Base-by-base conservation (phyloP, 2,329 filamentous ascomycete species). In the Pseudocercospora macadamiae region DNA sequence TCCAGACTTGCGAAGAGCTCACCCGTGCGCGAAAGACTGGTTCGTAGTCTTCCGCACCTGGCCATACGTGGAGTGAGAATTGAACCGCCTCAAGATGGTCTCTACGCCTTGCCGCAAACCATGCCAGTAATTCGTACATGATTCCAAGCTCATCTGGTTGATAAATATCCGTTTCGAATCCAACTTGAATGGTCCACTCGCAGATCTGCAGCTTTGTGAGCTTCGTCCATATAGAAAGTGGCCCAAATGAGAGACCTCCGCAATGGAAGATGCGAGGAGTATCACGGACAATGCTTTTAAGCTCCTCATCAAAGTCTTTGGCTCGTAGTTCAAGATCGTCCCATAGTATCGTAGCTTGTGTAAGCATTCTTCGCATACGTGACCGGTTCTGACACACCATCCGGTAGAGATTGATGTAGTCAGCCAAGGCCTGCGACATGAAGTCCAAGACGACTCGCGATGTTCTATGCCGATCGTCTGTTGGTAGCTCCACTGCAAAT, bases 91-190 rank as follows among this genome's bases (percentile, higher is more conserved):
- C 54, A 32, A 70, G 62, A 19, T 64, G 77, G 86, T 19, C 23
- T 19, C 14, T 19, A 8, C 47, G 47, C 28, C 47, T 49, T 28
- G 7, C 47, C 16, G 26, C 52, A 28, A 60, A 26, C 49, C 48
- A 56, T 4, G 42, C 36, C 10, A 64, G 51, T 19, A 60, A 25
- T 34, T 89, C 95, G 74, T 97, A 97, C 89, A 97, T 96, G 21
- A 86, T 87, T 0, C 87, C 84, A 8, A 95, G 81, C 73, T 99
- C 95, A 72, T 96, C 89, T 0, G 86, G 82, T 54, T 93, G 87
- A 74, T 97, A 97, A 8, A 96, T 85, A 42, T 93, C 88, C 10
- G 97, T 86, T 75, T 99, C 95, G 73, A 99, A 97, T 10, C 96
- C 95, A 28, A 97, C 85, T 70, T 97, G 90, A 14, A 97, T 82